Conservation (phyloP, 495 filamentous ascomycete species). For the Endocarpon pusillum region DNA sequence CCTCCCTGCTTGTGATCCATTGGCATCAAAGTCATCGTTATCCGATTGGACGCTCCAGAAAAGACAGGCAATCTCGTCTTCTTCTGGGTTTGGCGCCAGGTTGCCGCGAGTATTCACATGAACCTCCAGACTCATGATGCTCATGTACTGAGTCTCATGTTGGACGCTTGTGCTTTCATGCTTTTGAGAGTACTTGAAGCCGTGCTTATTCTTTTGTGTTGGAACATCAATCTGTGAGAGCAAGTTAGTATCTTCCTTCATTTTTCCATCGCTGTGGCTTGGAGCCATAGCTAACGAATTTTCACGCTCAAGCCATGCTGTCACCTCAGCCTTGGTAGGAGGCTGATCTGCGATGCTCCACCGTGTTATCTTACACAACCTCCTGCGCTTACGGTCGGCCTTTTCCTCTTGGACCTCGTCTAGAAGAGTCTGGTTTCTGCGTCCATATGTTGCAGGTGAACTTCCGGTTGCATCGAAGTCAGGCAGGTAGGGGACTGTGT, state of each 20-base stretch:
- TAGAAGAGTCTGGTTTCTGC: constrained; percentile 24
- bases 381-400: constrained; percentile 25
- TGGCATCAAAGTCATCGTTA: constrained; percentile 35
- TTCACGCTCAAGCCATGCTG: constrained; percentile 41
- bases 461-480: constrained; percentile 54
- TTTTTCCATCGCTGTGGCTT: constrained; percentile 1
- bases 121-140: constrained; percentile 86
- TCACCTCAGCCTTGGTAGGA: constrained; percentile 55
- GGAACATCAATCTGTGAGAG: constrained; percentile 80
- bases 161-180: constrained; percentile 55
- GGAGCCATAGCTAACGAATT: constrained; percentile 6
- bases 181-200: constrained; percentile 78
- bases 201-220: constrained; percentile 70
- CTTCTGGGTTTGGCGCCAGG: constrained; percentile 69
- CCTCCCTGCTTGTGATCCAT: constrained; percentile 32
- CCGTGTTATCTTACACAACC: constrained; percentile 33
- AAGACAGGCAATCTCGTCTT: constrained; percentile 76
- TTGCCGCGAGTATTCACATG: constrained; percentile 78
- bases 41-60: constrained; percentile 84
- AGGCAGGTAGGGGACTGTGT: constrained; percentile 57
- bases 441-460: constrained; percentile 35
- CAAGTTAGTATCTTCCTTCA: constrained; percentile 5
- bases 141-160: constrained; percentile 88
- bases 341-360: constrained; percentile 53
- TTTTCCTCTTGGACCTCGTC: constrained; percentile 35